Evolutionary conservation across 2,329 filamentous ascomycete species (phyloP).

Genomic region (Stagonosporopsis tanaceti): DNA sequence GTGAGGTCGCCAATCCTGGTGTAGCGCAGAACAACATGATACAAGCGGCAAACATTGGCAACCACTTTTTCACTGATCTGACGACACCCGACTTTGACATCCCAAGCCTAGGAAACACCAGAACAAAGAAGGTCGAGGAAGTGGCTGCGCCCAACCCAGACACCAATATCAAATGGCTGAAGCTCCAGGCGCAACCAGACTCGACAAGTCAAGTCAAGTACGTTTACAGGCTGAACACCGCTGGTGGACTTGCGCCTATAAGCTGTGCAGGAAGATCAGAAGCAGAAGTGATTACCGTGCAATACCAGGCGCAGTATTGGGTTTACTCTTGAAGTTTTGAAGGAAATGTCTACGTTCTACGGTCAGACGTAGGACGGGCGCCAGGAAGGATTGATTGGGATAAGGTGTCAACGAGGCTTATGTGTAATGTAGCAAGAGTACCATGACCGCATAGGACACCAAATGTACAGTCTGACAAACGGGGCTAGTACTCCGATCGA

Average conservation of each 20-base stretch:
- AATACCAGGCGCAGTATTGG: constrained; percentile 85
- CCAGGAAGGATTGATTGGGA: neutral
- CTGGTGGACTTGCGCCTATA: constrained; percentile 76
- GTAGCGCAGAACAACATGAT: constrained; percentile 29
- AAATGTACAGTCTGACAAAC: neutral
- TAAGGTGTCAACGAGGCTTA: neutral
- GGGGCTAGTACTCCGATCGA: no score
- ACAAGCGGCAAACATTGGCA: constrained; percentile 59
- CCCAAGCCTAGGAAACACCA: constrained; percentile 69
- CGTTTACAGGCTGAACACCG: constrained; percentile 85
- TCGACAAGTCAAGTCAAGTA: constrained; percentile 63
- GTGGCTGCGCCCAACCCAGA: constrained; percentile 68
- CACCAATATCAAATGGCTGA: constrained; percentile 78
- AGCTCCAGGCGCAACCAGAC: constrained; percentile 62
- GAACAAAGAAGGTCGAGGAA: constrained; percentile 69
- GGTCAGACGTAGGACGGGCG: neutral
- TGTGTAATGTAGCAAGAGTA: neutral
- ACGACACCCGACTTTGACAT: constrained; percentile 85
- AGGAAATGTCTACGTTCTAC: neutral
- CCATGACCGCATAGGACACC: neutral
- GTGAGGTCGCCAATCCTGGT: constrained; percentile 29
- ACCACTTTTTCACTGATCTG: constrained; percentile 79
- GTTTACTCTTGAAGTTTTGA: constrained; percentile 51
- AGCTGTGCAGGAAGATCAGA: constrained; percentile 66
- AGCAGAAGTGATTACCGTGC: constrained; percentile 68